Evolutionary conservation across 176 grass and related monocot species (phyloP).

Genomic region (Poa pratensis): DNA sequence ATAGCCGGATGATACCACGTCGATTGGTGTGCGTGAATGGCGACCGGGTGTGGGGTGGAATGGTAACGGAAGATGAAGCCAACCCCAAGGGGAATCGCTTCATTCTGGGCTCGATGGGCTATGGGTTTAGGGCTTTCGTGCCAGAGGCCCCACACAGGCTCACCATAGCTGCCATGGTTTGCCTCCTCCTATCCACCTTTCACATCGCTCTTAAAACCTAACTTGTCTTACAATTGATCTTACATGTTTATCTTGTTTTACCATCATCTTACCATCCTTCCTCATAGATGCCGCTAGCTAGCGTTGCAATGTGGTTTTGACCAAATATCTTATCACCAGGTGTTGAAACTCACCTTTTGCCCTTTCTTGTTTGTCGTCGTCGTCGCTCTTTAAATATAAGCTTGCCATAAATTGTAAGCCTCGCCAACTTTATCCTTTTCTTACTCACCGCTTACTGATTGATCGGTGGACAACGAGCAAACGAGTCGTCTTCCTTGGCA

Average conservation of each 20-base stretch:
- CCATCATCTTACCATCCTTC: too few species aligned
- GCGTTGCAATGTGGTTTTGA: not conserved
- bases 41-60: slow-evolving; percentile 14
- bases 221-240: not conserved
- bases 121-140: slow-evolving; percentile 6
- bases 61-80: slow-evolving; percentile 29
- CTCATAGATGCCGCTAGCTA: not conserved
- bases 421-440: not conserved
- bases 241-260: not conserved
- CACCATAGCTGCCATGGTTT: not conserved
- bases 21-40: slow-evolving; percentile 47
- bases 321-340: not conserved
- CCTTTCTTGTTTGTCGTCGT: not conserved
- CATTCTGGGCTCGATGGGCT: slow-evolving; percentile 1
- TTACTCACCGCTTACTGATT: not conserved
- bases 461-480: not conserved
- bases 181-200: not conserved
- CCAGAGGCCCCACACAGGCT: not conserved
- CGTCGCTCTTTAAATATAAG: not conserved
- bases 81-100: slow-evolving; percentile 4
- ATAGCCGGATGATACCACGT: slow-evolving; percentile 31
- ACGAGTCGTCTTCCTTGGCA: not conserved
- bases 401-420: not conserved
- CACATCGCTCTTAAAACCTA: not conserved
- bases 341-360: not conserved